Base-by-base conservation (phyloP, 2,329 filamentous ascomycete genomes). In the Dactylellina haptotyla region DNA sequence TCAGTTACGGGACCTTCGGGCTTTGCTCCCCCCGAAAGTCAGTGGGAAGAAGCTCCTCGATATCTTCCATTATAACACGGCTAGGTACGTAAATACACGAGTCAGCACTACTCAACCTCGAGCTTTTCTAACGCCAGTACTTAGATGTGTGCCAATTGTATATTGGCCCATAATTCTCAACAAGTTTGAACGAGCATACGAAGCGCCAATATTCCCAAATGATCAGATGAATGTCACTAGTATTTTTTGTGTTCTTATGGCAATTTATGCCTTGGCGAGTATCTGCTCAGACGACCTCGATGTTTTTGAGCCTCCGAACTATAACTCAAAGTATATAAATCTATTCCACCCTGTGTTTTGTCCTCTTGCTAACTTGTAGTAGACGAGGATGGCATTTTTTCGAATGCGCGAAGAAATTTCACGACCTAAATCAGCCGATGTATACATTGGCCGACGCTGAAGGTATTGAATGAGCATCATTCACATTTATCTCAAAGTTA, bases 381-480 rank as follows among this genome's bases (percentile, higher is more conserved):
- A 70, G 75, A 23, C 76, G 75, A 34, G 77, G 77, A 9, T 78
- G 77, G 77, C 74, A 77, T 61, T 78, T 76, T 54, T 78, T 76
- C 26, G 73, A 78, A n/a, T 70, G 69, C 32, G 76, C 76, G 10
- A 76, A 70, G n/a, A 77, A 77, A 28, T 78, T 76, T 48, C 76
- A 77, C 34, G 76, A 78, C 58, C 25, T 77, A 45, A 76, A 77
- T 25, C 75, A 75, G 26, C 76, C 76, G 10, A 73, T 70, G 57
- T 78, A 78, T 46, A 72, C 74, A 4, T 46, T 78, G 20, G 76
- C 76, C 14, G 77, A 78, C 61, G 76, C 72, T 26, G 73, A 75
- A 67, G 75, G 77, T 76, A 71, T 28, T 2, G 18, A 10, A 25
- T 45, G 9, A 9, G 3, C 6, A 6, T 34, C 14, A 14, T 14